Conservation (phyloP, 2,329 filamentous ascomycete genomes). For the Huntiella abstrusa region DNA sequence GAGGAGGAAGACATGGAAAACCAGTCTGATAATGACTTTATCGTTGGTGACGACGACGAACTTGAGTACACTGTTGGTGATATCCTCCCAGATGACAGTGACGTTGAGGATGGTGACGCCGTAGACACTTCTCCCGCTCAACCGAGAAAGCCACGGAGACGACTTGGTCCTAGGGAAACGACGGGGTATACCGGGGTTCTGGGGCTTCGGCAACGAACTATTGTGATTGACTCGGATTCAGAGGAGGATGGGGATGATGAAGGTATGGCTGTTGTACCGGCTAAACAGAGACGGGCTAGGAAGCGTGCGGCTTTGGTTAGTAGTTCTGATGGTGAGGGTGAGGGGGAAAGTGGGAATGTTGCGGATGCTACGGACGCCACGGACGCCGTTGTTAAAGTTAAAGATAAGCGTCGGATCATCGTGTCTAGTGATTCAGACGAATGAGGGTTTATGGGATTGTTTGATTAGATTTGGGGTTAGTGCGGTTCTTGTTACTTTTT, state of each 20-base stretch:
- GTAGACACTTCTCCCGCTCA: neutral
- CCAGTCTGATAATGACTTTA: neutral
- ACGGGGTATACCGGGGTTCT: neutral
- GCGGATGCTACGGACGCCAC: too few relatives aligned
- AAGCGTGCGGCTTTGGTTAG: neutral
- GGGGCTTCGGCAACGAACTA: neutral
- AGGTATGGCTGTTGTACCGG: neutral
- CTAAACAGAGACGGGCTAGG: neutral
- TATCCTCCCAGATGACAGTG: conserved; percentile 1
- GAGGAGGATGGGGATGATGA: neutral
- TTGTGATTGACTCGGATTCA: neutral
- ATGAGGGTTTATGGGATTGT: neutral
- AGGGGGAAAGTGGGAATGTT: neutral
- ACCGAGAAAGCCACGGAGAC: neutral
- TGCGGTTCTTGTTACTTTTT: too few relatives aligned
- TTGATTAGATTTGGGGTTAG: neutral
- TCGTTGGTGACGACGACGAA: neutral
- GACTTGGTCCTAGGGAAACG: neutral
- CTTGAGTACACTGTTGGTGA: conserved; percentile 3
- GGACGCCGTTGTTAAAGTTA: too few relatives aligned
- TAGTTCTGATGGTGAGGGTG: conserved; percentile 1
- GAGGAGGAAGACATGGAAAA: neutral
- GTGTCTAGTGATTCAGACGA: neutral
- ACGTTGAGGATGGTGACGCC: neutral
- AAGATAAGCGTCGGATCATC: neutral